Conservation (phyloP, 2,329 filamentous ascomycete genomes). For the Colletotrichum higginsianum region DNA sequence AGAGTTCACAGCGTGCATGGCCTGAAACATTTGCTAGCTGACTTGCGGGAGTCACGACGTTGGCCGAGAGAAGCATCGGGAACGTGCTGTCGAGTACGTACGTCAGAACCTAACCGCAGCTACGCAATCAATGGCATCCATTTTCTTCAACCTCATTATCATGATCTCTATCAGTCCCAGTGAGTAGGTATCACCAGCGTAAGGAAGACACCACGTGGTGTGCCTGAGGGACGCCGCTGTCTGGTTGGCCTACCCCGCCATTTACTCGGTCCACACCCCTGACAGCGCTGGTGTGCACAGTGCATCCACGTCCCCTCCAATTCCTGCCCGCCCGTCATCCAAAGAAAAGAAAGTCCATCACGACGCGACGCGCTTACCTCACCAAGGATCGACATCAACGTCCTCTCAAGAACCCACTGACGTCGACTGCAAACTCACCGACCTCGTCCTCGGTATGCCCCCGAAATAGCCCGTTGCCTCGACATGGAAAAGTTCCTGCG, state of each 20-base stretch:
- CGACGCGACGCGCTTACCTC: conserved; percentile 41
- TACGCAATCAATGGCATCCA: not conserved
- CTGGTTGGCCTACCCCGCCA: conserved; percentile 42
- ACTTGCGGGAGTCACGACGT: conserved; percentile 14
- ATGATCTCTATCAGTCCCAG: not conserved
- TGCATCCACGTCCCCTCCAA: conserved; percentile 39
- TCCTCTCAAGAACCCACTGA: conserved; percentile 13
- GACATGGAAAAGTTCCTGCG: conserved; percentile 93
- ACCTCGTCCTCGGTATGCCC: conserved; percentile 23
- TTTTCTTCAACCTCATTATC: not conserved
- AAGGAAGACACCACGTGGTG: conserved; percentile 33
- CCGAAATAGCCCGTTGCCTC: conserved; percentile 27
- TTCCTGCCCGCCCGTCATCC: conserved; percentile 34
- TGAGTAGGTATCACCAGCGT: not conserved
- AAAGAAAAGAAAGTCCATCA: conserved; percentile 41
- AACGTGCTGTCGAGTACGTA: not conserved
- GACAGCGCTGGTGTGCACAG: conserved; percentile 33
- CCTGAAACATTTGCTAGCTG: conserved; percentile 35
- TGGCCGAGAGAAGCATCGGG: not conserved
- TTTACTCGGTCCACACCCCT: conserved; percentile 42
- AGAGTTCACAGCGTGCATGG: conserved; percentile 25
- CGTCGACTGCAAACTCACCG: not conserved
- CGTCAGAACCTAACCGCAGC: not conserved
- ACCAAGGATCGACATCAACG: conserved; percentile 36
- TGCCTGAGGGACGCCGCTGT: conserved; percentile 29